These are phyloP conservation scores for Kluyveromyces sp. DNA, from an alignment of 1,139 yeast species.

Conservation along the genomic window DNA sequence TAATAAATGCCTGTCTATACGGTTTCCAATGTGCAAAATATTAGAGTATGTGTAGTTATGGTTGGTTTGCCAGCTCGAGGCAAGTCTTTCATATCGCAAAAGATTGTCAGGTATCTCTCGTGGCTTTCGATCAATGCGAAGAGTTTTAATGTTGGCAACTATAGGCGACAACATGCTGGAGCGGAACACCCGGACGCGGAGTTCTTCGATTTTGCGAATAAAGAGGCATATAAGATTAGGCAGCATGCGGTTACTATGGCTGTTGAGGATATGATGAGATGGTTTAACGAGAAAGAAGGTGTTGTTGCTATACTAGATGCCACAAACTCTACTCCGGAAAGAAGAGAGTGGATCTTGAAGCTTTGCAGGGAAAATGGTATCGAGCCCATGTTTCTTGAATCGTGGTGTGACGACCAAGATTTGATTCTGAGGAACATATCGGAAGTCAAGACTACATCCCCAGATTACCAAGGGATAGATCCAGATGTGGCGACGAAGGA, in stretches of 20 bases:
- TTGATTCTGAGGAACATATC: conserved; percentile 69
- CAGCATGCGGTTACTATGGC: conserved; percentile 67
- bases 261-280: conserved; percentile 72
- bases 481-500: conserved; percentile 68
- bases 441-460: conserved; percentile 82
- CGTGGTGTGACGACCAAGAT: conserved; percentile 80
- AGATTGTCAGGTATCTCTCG: conserved; percentile 75
- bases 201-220: conserved; percentile 67
- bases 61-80: conserved; percentile 66
- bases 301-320: conserved; percentile 92
- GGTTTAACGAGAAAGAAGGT: conserved; percentile 78
- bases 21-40: conserved; percentile 62
- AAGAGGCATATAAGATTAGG: conserved; percentile 54
- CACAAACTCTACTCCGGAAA: conserved; percentile 63
- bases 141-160: conserved; percentile 84
- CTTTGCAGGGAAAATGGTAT: conserved; percentile 60
- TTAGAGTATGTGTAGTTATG: conserved; percentile 69
- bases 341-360: conserved; percentile 60
- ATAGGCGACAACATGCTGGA: conserved; percentile 53
- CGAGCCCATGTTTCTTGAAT: conserved; percentile 87
- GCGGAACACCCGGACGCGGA: conserved; percentile 58
- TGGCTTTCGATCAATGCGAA: conserved; percentile 88
- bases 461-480: conserved; percentile 71
- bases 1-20: conserved; percentile 69
- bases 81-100: conserved; percentile 59